Percentiles rank a stretch among this genome's conserved stretches.
Evolutionary conservation across 2,329 filamentous ascomycete genomes (phyloP).

Genomic region (Rhinocladiella similis): DNA sequence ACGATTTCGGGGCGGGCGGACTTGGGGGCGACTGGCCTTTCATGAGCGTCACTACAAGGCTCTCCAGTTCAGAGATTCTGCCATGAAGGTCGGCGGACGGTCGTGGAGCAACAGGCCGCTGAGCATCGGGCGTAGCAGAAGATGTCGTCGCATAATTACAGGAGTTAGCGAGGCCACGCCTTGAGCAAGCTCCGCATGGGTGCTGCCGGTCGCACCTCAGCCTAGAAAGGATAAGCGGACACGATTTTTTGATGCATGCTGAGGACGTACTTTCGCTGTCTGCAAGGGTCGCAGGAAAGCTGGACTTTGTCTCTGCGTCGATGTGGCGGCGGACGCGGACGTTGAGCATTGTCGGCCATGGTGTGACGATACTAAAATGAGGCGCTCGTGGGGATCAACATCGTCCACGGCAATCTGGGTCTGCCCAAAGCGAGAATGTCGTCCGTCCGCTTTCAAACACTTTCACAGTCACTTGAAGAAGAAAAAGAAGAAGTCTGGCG

Average conservation of each 20-base stretch:
- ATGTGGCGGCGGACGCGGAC: constrained; percentile 28
- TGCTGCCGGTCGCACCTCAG: constrained; percentile 34
- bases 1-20: constrained; percentile 16
- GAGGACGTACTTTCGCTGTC: constrained; percentile 33
- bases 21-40: constrained; percentile 32
- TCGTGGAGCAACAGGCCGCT: constrained; percentile 29
- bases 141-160: constrained; percentile 34
- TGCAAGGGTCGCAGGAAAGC: constrained; percentile 33
- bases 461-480: too few relatives aligned
- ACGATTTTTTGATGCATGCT: constrained; percentile 22
- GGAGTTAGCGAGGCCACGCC: constrained; percentile 32
- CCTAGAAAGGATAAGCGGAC: constrained; percentile 29
- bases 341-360: constrained; percentile 31
- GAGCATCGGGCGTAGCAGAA: constrained; percentile 27
- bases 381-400: constrained; percentile 11
- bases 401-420: too few relatives aligned
- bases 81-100: constrained; percentile 32
- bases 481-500: too few relatives aligned
- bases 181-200: constrained; percentile 33
- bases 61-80: constrained; percentile 47
- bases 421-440: too few relatives aligned
- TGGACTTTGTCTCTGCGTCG: constrained; percentile 34
- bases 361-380: constrained; percentile 20
- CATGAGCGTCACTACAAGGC: constrained; percentile 58
- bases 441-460: too few relatives aligned